Percentiles rank a stretch among this genome's conserved stretches.
Conservation (phyloP, 2,329 filamentous ascomycete species). For the Aspergillus cejpii region DNA sequence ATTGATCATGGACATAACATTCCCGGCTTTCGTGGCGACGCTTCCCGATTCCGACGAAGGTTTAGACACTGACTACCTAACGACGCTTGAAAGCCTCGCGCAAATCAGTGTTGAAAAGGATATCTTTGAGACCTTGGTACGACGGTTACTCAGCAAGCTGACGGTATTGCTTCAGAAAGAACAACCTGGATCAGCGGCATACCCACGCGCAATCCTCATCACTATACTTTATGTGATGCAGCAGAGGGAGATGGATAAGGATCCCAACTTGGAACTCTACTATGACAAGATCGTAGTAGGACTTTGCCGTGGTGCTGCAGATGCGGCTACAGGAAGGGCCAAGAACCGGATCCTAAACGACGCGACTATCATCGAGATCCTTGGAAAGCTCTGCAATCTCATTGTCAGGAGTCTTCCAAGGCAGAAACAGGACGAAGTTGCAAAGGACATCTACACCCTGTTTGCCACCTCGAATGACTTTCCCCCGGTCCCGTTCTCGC, state of each 20-base stretch:
- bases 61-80: conserved; percentile 43
- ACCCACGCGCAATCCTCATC: conserved; percentile 54
- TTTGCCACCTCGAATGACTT: conserved; percentile 40
- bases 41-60: conserved; percentile 53
- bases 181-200: conserved; percentile 43
- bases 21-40: conserved; percentile 59
- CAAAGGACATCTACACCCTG: conserved; percentile 50
- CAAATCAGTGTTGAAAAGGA: conserved; percentile 57
- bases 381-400: conserved; percentile 55
- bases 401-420: conserved; percentile 51
- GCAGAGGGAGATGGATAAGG: conserved; percentile 42
- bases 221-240: conserved; percentile 58
- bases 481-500: conserved; percentile 30
- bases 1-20: conserved; percentile 57
- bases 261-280: conserved; percentile 42
- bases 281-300: conserved; percentile 48
- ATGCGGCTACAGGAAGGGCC: conserved; percentile 28
- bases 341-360: conserved; percentile 43
- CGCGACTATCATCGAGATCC: conserved; percentile 50
- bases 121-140: conserved; percentile 57
- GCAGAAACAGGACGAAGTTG: conserved; percentile 47
- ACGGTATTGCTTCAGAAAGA: conserved; percentile 50
- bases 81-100: conserved; percentile 57
- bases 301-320: conserved; percentile 37
- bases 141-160: conserved; percentile 58